Base-by-base conservation (phyloP, 2,329 filamentous ascomycete genomes). In the Penicillium capsulatum region DNA sequence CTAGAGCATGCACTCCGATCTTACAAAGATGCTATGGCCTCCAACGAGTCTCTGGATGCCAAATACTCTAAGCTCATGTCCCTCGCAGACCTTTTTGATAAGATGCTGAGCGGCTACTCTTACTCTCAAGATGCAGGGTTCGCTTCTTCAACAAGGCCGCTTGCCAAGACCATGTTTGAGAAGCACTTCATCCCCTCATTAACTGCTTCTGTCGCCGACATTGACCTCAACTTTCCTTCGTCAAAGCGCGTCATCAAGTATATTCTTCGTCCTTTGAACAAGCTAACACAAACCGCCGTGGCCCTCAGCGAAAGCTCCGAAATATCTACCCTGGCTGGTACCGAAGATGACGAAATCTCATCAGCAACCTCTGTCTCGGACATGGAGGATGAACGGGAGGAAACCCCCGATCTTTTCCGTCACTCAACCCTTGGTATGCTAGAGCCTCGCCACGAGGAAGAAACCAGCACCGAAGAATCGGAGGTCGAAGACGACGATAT, bases 371-470 rank as follows among this genome's bases (percentile, higher is more conserved):
- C 91, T 1, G 79, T 94, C 16, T 96, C 91, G 8, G 90, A 95
- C 48, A 72, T 89, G 35, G 86, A 90, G 28, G 86, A 90, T 45
- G 83, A 87, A 40, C 83, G 89, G 31, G 89, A 95, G 64, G 92
- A 97, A 62, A 98, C 94, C 4, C 92, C 94, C 19, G 92, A 98
- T 67, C 76, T 98, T 14, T 97, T 96, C 70, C 85, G 94, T 37
- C 95, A 97, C 64, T 97, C 92, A 2, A 88, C 94, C 1, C 73
- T 98, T 15, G 91, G 92, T 34, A 94, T 97, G 81, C 82, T 96
- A 37, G 92, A 97, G 62, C 83, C 86, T 50, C 80, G 83, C 34
- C 80, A 84, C 42, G 84, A 89, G 44, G 83, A 86, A 45, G 87
- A 91, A 48, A 89, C 87, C 34, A 88, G 86, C 22, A 85, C 87